Conservation (phyloP, 202 grass and related monocot genomes). For the Eragrostis tef region DNA sequence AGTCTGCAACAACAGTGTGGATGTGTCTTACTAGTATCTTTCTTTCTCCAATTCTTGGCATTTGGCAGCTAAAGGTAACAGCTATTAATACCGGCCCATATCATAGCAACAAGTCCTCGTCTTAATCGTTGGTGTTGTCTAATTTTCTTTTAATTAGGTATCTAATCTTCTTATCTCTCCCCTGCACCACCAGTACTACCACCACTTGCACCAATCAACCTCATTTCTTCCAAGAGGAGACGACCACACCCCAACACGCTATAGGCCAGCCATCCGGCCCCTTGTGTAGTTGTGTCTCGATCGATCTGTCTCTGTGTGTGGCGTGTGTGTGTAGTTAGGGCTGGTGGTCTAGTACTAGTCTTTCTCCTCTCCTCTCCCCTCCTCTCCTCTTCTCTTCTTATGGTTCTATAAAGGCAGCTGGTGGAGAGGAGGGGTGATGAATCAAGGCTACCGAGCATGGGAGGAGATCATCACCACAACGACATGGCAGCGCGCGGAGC, state of each 20-base stretch:
- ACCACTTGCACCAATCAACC: constrained; percentile 60
- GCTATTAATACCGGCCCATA: constrained; percentile 43
- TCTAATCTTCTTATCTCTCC: constrained; percentile 18
- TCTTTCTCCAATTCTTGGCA: neutral
- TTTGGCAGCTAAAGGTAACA: constrained; percentile 47
- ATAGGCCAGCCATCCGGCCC: constrained; percentile 22
- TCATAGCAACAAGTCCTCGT: constrained; percentile 36
- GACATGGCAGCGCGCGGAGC: constrained; percentile 20
- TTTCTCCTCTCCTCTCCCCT: neutral
- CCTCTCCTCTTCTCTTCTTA: too few species aligned
- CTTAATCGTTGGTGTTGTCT: constrained; percentile 35
- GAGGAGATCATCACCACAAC: constrained; percentile 18
- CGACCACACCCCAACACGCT: constrained; percentile 7
- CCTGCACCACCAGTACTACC: neutral
- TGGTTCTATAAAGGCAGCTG: too few species aligned
- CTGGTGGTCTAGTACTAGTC: constrained; percentile 38
- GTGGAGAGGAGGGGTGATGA: constrained; percentile 40
- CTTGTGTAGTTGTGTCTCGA: constrained; percentile 23
- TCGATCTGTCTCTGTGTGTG: constrained; percentile 37
- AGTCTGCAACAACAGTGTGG: neutral
- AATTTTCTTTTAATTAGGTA: constrained; percentile 50
- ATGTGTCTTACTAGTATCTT: neutral
- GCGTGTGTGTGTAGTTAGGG: constrained; percentile 57
- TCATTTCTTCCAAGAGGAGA: constrained; percentile 30
- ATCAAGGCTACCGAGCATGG: constrained; percentile 44